phyloP scores from a whole-genome alignment of 2,329 filamentous ascomycete genomes.

The Dactylonectria macrodidyma region DNA sequence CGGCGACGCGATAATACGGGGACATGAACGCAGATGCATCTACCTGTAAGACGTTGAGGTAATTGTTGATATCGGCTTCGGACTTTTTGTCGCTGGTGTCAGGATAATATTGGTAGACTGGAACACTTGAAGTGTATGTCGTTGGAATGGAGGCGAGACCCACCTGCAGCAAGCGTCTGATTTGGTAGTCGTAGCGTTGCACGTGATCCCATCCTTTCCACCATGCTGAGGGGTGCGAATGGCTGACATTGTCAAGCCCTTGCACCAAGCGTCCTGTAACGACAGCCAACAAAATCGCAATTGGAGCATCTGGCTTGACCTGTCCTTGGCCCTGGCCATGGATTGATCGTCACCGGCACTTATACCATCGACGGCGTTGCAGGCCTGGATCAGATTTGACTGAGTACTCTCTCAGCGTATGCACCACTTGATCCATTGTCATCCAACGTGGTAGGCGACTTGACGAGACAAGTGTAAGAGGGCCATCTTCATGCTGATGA shows the following conservation, averaged over 20 bases:
- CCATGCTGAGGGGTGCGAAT: constrained; percentile 47
- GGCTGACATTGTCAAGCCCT: constrained; percentile 47
- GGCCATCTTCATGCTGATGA: constrained; percentile 33
- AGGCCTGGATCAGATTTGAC: constrained; percentile 23
- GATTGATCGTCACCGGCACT: constrained; percentile 31
- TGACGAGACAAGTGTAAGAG: constrained; percentile 27
- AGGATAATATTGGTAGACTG: constrained; percentile 17
- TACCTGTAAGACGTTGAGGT: neutral
- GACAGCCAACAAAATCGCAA: constrained; percentile 35
- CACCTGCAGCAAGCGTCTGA: constrained; percentile 40
- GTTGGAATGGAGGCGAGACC: constrained; percentile 36
- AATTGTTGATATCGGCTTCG: constrained; percentile 3
- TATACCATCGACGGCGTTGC: constrained; percentile 29
- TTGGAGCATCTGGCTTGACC: constrained; percentile 36
- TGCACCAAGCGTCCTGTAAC: constrained; percentile 31
- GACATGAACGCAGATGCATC: neutral
- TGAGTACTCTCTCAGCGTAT: constrained; percentile 27
- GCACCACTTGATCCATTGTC: constrained; percentile 32
- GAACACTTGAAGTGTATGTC: constrained; percentile 10
- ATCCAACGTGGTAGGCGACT: constrained; percentile 31
- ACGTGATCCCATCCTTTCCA: constrained; percentile 46
- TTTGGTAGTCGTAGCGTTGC: constrained; percentile 37
- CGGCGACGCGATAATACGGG: constrained; percentile 12
- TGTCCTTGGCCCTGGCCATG: constrained; percentile 33
- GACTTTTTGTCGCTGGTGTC: neutral